phyloP scores from a whole-genome alignment of 2,329 filamentous ascomycete genomes.

The Aspergillus sp. region DNA sequence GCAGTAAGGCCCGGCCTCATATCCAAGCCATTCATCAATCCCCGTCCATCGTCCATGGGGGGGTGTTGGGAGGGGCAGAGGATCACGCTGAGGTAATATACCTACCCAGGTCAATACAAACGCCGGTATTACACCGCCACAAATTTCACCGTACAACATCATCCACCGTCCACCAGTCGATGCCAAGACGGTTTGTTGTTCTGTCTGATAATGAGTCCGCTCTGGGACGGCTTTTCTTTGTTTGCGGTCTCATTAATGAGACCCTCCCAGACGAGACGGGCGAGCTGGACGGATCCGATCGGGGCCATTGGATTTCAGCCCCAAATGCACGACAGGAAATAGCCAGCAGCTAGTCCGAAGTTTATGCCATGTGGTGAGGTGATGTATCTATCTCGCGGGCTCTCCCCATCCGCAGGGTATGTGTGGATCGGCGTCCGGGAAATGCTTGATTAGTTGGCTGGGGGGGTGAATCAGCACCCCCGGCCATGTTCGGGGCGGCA shows the following conservation, averaged over 20 bases:
- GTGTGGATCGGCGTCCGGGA: constrained; percentile 16
- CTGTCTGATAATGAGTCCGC: not conserved
- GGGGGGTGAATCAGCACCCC: not conserved
- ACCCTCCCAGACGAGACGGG: not conserved
- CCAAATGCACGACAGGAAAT: constrained; percentile 13
- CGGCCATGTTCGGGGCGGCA: constrained; percentile 3
- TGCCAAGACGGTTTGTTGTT: not conserved
- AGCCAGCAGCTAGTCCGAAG: constrained; percentile 13
- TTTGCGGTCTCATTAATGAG: constrained; percentile 1
- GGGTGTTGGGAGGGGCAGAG: no score
- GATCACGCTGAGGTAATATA: no score
- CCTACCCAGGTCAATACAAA: no score
- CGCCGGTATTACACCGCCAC: not conserved
- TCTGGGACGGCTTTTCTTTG: not conserved
- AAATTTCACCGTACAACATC: no score
- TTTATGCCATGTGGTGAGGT: constrained; percentile 8
- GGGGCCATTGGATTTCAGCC: constrained; percentile 4
- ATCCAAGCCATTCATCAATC: constrained; percentile 1
- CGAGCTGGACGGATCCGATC: constrained; percentile 9
- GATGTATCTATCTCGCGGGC: constrained; percentile 6
- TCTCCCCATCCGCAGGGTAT: not conserved
- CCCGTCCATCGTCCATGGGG: not conserved
- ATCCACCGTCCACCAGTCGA: no score
- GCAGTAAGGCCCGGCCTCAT: constrained; percentile 8
- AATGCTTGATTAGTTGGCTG: constrained; percentile 14